These are phyloP conservation scores for Fabrea salina DNA, from an alignment of 169 alveolate genomes.

Conservation along the genomic window DNA sequence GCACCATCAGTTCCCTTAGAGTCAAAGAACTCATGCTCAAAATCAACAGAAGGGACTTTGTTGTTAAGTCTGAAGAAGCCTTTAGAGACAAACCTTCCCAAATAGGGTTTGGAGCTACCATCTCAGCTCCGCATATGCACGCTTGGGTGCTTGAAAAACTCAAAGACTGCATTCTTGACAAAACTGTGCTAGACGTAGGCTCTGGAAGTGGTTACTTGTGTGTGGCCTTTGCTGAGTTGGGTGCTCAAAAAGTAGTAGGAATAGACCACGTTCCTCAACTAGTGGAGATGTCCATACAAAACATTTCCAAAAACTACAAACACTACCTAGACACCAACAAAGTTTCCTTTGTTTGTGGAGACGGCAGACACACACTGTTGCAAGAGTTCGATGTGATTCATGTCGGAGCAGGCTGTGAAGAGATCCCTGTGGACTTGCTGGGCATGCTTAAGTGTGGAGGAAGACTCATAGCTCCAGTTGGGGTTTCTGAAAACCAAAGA, in stretches of 20 bases:
- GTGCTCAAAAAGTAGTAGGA: slow-evolving; percentile 43
- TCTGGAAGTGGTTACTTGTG: slow-evolving; percentile 73
- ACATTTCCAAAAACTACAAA: slow-evolving; percentile 25
- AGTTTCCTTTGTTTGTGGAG: slow-evolving; percentile 71
- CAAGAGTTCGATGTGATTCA: slow-evolving; percentile 77
- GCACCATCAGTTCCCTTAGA: no score
- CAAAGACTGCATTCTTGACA: slow-evolving; percentile 19
- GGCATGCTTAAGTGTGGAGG: slow-evolving; percentile 69
- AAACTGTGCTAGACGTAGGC: slow-evolving; percentile 63
- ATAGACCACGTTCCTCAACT: slow-evolving; percentile 59
- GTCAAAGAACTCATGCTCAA: no score
- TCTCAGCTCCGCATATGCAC: slow-evolving; percentile 81
- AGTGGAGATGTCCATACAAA: slow-evolving; percentile 23
- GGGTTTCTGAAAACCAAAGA: slow-evolving; percentile 37
- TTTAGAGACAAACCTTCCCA: slow-evolving; percentile 55
- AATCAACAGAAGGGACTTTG: no score
- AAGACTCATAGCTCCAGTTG: slow-evolving; percentile 67
- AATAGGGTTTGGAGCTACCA: slow-evolving; percentile 60
- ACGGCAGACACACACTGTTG: slow-evolving; percentile 66
- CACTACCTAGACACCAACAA: slow-evolving; percentile 27
- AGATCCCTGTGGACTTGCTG: slow-evolving; percentile 52
- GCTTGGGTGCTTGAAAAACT: slow-evolving; percentile 57
- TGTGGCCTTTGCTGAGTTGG: slow-evolving; percentile 33
- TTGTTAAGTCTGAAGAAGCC: no score
- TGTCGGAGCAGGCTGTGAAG: slow-evolving; percentile 73